These are phyloP conservation scores for Penicillium decumbens DNA, from an alignment of 2,329 filamentous ascomycete species.

Conservation along the genomic window DNA sequence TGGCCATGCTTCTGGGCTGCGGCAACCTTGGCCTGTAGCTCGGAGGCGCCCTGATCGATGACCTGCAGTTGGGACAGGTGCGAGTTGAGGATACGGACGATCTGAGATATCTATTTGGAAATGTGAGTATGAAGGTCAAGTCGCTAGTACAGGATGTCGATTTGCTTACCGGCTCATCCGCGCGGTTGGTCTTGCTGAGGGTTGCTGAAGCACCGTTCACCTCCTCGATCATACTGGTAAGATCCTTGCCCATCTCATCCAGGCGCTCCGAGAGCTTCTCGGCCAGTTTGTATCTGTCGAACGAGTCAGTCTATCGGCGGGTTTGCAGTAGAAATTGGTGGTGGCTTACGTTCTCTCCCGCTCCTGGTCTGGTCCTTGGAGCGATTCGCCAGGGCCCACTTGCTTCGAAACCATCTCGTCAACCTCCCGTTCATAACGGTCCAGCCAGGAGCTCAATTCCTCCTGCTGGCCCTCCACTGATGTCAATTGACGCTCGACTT, in stretches of 20 bases:
- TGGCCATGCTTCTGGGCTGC: constrained; percentile 76
- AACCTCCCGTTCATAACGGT: constrained; percentile 86
- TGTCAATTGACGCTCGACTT: constrained; percentile 87
- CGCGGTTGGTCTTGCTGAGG: constrained; percentile 81
- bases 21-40: constrained; percentile 75
- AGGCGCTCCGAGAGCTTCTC: constrained; percentile 87
- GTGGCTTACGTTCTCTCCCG: constrained; percentile 74
- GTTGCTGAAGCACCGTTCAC: constrained; percentile 91
- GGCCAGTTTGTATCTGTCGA: constrained; percentile 70
- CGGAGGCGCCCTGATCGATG: constrained; percentile 80
- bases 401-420: constrained; percentile 81
- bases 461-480: constrained; percentile 89
- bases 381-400: constrained; percentile 67
- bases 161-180: constrained; percentile 73
- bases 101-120: constrained; percentile 70
- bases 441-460: constrained; percentile 81
- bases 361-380: constrained; percentile 89
- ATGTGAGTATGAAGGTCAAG: constrained; percentile 11
- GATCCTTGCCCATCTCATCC: constrained; percentile 87
- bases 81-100: constrained; percentile 89
- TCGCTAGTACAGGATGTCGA: constrained; percentile 13
- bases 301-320: constrained; percentile 18
- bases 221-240: constrained; percentile 95
- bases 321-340: background rate
- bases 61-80: constrained; percentile 88